Conservation (phyloP, 2,329 filamentous ascomycete genomes). For the Phaeosphaeria sp. region DNA sequence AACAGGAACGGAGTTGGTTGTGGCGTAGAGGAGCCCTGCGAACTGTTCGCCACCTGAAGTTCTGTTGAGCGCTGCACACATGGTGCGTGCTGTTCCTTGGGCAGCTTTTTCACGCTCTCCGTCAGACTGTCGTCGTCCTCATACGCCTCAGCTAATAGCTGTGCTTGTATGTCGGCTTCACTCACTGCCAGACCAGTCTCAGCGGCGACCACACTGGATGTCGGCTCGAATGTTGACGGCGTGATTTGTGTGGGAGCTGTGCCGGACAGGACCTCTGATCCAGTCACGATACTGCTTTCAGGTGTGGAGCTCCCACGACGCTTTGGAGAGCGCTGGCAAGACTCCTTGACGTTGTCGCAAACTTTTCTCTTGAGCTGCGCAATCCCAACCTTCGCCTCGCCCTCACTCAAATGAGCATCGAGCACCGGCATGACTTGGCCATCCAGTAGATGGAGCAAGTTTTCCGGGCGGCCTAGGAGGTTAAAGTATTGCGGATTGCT, state of each 20-base stretch:
- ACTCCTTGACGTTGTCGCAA: not conserved
- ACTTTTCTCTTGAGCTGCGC: slow-evolving; percentile 10
- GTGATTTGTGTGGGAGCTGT: not conserved
- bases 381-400: slow-evolving; percentile 8
- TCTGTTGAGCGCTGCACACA: not conserved
- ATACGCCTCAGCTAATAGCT: not conserved
- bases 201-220: not conserved
- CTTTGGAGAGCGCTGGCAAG: not conserved
- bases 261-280: too few species aligned
- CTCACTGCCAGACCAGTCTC: not conserved
- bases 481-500: slow-evolving; percentile 1
- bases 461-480: not conserved
- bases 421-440: slow-evolving; percentile 11
- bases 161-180: not conserved
- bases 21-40: not conserved
- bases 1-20: not conserved
- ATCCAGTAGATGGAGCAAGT: slow-evolving; percentile 10
- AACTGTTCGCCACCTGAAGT: not conserved
- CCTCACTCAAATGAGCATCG: slow-evolving; percentile 6
- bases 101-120: not conserved
- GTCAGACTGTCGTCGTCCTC: not conserved
- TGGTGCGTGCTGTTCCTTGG: not conserved
- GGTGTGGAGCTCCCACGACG: not conserved
- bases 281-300: not conserved
- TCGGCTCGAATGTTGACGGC: not conserved